A percentile compares a stretch with the other conserved stretches of the same genome.
These are phyloP conservation scores for Gossypium herbaceum DNA, from an alignment of 345 rosid species.

Conservation along the genomic window DNA sequence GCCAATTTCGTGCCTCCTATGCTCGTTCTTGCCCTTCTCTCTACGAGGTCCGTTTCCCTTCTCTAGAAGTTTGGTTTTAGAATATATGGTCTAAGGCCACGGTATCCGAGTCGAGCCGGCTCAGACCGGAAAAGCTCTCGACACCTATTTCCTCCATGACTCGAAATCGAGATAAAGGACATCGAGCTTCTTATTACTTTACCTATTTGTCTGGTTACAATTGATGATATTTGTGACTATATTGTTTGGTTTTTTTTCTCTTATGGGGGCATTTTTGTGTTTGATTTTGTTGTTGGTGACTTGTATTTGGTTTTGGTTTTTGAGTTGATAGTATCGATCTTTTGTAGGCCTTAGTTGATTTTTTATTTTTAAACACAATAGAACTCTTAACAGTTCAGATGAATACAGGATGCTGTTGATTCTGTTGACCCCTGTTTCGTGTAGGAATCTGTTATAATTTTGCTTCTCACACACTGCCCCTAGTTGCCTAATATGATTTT, in stretches of 20 bases:
- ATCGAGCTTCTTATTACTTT: neutral
- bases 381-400: neutral
- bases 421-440: neutral
- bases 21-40: slow-evolving; percentile 83
- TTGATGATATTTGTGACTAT: neutral
- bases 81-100: neutral
- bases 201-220: neutral
- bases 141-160: no score
- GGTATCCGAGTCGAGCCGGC: no score
- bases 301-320: neutral
- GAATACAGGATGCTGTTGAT: neutral
- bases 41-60: slow-evolving; percentile 40
- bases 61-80: neutral
- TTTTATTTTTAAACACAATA: neutral
- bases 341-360: neutral
- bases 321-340: neutral
- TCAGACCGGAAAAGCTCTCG: no score
- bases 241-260: neutral
- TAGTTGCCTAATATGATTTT: neutral
- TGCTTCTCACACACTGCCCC: neutral
- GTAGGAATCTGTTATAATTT: neutral
- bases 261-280: neutral
- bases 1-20: slow-evolving; percentile 61
- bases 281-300: neutral
- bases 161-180: no score